Conservation (phyloP, 805 yeast genomes). For the Candida yuanshanica region DNA sequence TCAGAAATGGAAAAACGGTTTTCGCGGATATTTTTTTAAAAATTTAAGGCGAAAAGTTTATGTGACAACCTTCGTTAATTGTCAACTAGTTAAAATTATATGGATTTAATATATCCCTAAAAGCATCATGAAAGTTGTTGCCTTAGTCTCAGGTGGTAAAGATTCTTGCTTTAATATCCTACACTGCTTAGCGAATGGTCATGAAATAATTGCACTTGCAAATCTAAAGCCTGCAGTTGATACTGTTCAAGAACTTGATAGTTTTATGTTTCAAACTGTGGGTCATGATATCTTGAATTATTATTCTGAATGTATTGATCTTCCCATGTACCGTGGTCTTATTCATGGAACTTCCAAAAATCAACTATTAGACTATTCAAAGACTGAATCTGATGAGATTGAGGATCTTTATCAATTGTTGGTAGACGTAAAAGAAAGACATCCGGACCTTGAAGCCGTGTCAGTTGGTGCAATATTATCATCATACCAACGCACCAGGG, state of each 20-base stretch:
- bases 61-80: not conserved
- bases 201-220: slow-evolving; percentile 78
- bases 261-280: slow-evolving; percentile 97
- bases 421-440: slow-evolving; percentile 36
- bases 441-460: slow-evolving; percentile 78
- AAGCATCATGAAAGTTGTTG: slow-evolving; percentile 88
- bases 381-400: slow-evolving; percentile 76
- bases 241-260: slow-evolving; percentile 67
- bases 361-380: slow-evolving; percentile 59
- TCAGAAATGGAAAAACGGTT: no score
- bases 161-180: slow-evolving; percentile 88
- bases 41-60: no score
- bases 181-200: slow-evolving; percentile 83
- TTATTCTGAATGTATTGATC: slow-evolving; percentile 65
- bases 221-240: slow-evolving; percentile 64
- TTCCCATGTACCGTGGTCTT: slow-evolving; percentile 70
- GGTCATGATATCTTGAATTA: slow-evolving; percentile 73
- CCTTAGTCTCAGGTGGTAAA: slow-evolving; percentile 91
- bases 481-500: slow-evolving; percentile 91
- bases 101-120: no score
- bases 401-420: slow-evolving; percentile 70
- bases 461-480: slow-evolving; percentile 95
- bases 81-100: not conserved
- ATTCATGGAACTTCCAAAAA: slow-evolving; percentile 62
- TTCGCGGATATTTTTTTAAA: no score